These are phyloP conservation scores for Metschnikowia noctiluminum DNA, from an alignment of 805 yeast genomes.

Conservation along the genomic window DNA sequence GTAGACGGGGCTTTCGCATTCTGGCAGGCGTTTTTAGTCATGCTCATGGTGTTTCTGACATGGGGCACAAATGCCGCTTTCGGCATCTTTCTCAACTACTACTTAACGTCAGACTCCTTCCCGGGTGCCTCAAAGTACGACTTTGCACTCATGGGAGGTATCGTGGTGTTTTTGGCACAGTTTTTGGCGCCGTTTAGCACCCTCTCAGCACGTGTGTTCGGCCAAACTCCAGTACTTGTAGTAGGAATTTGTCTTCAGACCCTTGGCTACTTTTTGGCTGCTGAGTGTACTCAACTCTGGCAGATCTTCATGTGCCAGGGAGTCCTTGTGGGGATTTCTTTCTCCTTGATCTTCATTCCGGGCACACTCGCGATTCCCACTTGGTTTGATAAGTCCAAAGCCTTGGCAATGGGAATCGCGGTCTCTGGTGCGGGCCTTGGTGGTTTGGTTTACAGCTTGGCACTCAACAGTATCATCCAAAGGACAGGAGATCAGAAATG, in stretches of 20 bases:
- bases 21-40: constrained; percentile 22
- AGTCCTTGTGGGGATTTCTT: constrained; percentile 52
- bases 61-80: constrained; percentile 60
- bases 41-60: constrained; percentile 44
- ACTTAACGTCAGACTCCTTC: constrained; percentile 40
- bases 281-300: constrained; percentile 59
- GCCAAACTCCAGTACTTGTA: constrained; percentile 45
- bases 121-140: constrained; percentile 55
- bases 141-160: constrained; percentile 66
- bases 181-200: constrained; percentile 49
- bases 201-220: constrained; percentile 43
- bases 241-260: constrained; percentile 52
- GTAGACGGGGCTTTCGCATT: constrained; percentile 19
- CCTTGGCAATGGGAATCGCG: constrained; percentile 49
- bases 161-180: constrained; percentile 61
- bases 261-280: constrained; percentile 55
- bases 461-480: constrained; percentile 37
- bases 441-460: constrained; percentile 47
- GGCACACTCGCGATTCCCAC: constrained; percentile 61
- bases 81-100: constrained; percentile 57
- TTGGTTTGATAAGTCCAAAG: constrained; percentile 65
- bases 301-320: constrained; percentile 69
- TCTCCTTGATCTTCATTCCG: constrained; percentile 56
- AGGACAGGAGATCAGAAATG: constrained; percentile 41
- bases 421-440: constrained; percentile 51